A percentile compares a stretch with the other conserved stretches of the same genome.
These are phyloP conservation scores for Nidularia sp. DNA, from an alignment of 768 basidiomycete species.

Conservation along the genomic window DNA sequence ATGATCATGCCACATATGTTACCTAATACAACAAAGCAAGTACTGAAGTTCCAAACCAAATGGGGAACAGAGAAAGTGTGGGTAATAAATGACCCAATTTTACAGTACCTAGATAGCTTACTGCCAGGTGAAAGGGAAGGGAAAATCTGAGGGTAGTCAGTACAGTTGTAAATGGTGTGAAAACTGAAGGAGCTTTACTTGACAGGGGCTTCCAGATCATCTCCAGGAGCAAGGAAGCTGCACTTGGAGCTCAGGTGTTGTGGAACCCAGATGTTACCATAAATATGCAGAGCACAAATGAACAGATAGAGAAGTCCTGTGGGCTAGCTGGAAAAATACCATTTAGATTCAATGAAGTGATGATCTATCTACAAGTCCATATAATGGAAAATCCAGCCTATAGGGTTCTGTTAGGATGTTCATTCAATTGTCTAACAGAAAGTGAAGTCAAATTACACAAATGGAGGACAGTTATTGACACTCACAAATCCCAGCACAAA, in stretches of 20 bases:
- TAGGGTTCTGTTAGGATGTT: slow-evolving; percentile 20
- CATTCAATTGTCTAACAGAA: slow-evolving; percentile 20
- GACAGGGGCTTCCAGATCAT: slow-evolving; percentile 23
- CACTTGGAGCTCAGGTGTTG: slow-evolving; percentile 2
- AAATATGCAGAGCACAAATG: slow-evolving; percentile 21
- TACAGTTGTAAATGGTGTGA: slow-evolving; percentile 8
- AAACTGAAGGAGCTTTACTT: slow-evolving; percentile 12
- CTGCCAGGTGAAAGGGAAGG: background rate
- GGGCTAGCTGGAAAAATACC: slow-evolving; percentile 22
- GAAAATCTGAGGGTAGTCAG: slow-evolving; percentile 1
- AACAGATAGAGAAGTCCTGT: slow-evolving; percentile 10
- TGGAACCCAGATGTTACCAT: slow-evolving; percentile 16
- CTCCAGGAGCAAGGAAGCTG: slow-evolving; percentile 11
- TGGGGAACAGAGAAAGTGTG: background rate
- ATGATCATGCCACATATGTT: too few relatives aligned
- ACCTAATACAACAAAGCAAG: too few relatives aligned
- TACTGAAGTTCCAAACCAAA: too few relatives aligned
- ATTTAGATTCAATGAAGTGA: slow-evolving; percentile 14
- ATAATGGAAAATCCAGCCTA: slow-evolving; percentile 18
- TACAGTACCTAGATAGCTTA: background rate
- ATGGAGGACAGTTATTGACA: slow-evolving; percentile 15
- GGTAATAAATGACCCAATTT: background rate
- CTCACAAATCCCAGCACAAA: slow-evolving; percentile 19
- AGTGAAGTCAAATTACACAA: slow-evolving; percentile 10
- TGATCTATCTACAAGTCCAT: slow-evolving; percentile 21